Evolutionary conservation across 2,329 filamentous ascomycete species (phyloP).

Genomic region (Hymenoscyphus fructigenus): DNA sequence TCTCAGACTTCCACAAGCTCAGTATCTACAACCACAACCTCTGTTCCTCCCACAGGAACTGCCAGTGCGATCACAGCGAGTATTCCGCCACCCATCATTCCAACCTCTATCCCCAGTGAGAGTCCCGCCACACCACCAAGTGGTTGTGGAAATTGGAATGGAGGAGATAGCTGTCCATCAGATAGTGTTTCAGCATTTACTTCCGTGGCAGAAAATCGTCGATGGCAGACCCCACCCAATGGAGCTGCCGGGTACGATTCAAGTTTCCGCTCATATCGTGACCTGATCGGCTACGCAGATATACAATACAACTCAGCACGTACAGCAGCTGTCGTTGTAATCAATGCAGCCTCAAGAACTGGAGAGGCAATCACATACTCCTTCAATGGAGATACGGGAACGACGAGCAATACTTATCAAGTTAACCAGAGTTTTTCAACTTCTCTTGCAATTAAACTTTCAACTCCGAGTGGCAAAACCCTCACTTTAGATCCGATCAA

Average conservation of each 20-base stretch:
- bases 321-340: conserved; percentile 30
- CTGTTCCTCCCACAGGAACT: neutral
- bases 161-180: conserved; percentile 29
- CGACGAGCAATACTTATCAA: conserved; percentile 28
- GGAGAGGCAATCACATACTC: conserved; percentile 29
- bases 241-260: conserved; percentile 26
- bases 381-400: conserved; percentile 13
- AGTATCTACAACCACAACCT: neutral
- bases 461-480: conserved; percentile 27
- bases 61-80: conserved; percentile 6
- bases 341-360: conserved; percentile 34
- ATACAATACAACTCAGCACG: conserved; percentile 34
- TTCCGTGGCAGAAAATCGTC: conserved; percentile 30
- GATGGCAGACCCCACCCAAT: conserved; percentile 35
- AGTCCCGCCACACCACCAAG: conserved; percentile 26
- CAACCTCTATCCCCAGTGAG: conserved; percentile 28
- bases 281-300: conserved; percentile 35
- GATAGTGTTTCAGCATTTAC: conserved; percentile 26
- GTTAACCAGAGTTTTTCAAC: conserved; percentile 23
- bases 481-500: conserved; percentile 33
- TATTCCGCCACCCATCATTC: conserved; percentile 27
- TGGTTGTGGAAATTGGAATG: conserved; percentile 35
- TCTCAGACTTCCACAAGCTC: conserved; percentile 11
- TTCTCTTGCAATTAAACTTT: conserved; percentile 29
- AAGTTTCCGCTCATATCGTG: conserved; percentile 31